Conservation (phyloP, 306 rosid species). For the Gynostemma pentaphyllum region DNA sequence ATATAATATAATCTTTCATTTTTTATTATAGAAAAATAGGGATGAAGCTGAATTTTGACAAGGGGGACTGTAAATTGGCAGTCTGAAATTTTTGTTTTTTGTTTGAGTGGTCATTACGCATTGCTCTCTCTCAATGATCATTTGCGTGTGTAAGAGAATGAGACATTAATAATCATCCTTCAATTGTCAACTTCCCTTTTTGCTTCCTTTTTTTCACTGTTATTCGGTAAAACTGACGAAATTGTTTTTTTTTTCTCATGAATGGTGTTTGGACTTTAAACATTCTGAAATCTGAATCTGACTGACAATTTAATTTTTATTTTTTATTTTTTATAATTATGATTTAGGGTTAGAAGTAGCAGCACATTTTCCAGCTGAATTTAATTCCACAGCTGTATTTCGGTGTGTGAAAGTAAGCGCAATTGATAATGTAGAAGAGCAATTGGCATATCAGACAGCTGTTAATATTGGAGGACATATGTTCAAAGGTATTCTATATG, state of each 20-base stretch:
- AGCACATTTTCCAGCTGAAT: constrained; percentile 47
- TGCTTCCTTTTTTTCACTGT: constrained; percentile 16
- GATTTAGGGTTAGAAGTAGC: constrained; percentile 58
- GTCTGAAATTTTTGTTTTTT: neutral
- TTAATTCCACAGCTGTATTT: constrained; percentile 48
- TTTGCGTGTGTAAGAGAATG: neutral
- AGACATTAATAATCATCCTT: neutral
- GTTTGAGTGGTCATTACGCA: neutral
- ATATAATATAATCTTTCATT: neutral
- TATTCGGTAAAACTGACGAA: constrained; percentile 31
- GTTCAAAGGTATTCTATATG: constrained; percentile 66
- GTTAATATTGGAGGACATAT: constrained; percentile 59
- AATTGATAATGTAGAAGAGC: constrained; percentile 43
- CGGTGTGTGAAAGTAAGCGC: constrained; percentile 61
- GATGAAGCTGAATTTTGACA: too few species aligned
- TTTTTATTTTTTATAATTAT: neutral
- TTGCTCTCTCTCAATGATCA: neutral
- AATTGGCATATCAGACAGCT: constrained; percentile 61
- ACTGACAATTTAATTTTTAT: neutral
- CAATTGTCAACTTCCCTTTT: too few species aligned
- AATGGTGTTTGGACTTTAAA: neutral
- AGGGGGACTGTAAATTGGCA: too few species aligned
- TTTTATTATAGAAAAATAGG: too few species aligned
- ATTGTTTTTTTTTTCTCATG: neutral
- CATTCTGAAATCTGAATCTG: too few species aligned